These are phyloP conservation scores for Orobanche coerulescens DNA, from an alignment of 257 asterid species.

Conservation along the genomic window DNA sequence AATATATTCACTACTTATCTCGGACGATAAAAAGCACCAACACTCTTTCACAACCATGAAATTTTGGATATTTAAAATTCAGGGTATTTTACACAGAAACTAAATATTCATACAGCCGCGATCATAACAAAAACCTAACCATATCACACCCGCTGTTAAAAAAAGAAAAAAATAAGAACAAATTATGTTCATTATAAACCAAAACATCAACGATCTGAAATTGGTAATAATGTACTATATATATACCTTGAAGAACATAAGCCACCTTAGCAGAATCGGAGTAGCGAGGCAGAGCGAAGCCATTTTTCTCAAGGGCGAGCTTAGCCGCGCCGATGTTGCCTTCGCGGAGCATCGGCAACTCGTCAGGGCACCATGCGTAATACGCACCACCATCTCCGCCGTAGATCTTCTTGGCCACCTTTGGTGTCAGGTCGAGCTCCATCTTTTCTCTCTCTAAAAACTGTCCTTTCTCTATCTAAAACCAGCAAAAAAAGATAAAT, in stretches of 20 bases:
- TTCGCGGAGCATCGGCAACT: slow-evolving; percentile 43
- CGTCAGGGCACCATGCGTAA: slow-evolving; percentile 40
- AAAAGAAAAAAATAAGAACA: background rate
- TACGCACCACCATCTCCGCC: slow-evolving; percentile 48
- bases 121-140: slow-evolving; percentile 4
- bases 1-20: too few species aligned
- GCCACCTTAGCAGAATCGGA: slow-evolving; percentile 56
- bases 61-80: background rate
- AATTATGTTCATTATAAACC: background rate
- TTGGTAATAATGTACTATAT: background rate
- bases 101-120: background rate
- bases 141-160: background rate
- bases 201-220: slow-evolving; percentile 7
- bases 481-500: background rate
- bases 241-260: slow-evolving; percentile 50
- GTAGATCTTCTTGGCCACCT: slow-evolving; percentile 36
- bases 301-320: slow-evolving; percentile 37
- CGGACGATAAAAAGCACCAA: background rate
- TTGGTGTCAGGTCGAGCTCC: slow-evolving; percentile 49
- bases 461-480: slow-evolving; percentile 6
- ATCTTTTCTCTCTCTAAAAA: slow-evolving; percentile 16
- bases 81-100: background rate
- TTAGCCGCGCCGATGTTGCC: slow-evolving; percentile 51
- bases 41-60: background rate
- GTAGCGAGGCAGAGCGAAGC: slow-evolving; percentile 41